Conservation (phyloP, 257 asterid species). For the Petrea volubilis region DNA sequence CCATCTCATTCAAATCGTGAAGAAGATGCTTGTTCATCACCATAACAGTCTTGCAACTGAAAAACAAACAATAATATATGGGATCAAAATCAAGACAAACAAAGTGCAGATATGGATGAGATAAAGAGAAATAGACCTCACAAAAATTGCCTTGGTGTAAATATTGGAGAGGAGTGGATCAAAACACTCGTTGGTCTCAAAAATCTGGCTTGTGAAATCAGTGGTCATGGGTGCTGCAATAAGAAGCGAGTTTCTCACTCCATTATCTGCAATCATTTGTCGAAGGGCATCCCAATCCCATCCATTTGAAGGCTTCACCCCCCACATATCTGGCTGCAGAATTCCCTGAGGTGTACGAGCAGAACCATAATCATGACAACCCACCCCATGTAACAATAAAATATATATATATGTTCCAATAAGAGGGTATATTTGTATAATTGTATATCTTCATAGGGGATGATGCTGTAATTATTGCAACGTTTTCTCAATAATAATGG, state of each 20-base stretch:
- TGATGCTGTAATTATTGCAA: too few species aligned
- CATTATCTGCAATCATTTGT: too few species aligned
- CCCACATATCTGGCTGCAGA: slow-evolving; percentile 99
- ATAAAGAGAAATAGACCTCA: too few species aligned
- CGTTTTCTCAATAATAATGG: background rate
- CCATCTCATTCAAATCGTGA: slow-evolving; percentile 87
- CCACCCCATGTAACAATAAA: too few species aligned
- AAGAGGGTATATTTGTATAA: too few species aligned
- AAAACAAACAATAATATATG: background rate
- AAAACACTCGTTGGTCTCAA: slow-evolving; percentile 95
- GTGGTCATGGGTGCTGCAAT: slow-evolving; percentile 98
- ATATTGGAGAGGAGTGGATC: slow-evolving; percentile 96
- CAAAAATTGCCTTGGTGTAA: slow-evolving; percentile 83
- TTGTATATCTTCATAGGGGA: too few species aligned
- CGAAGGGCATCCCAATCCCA: slow-evolving; percentile 94
- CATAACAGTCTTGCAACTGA: slow-evolving; percentile 93
- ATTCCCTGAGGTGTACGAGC: slow-evolving; percentile 56
- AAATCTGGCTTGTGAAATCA: slow-evolving; percentile 98
- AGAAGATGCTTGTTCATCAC: slow-evolving; percentile 98
- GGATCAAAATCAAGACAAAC: slow-evolving; percentile 16
- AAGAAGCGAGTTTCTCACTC: slow-evolving; percentile 84
- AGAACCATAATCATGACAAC: background rate
- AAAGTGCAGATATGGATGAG: background rate
- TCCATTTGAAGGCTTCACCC: slow-evolving; percentile 68
- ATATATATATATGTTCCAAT: too few species aligned